Conservation (phyloP, 176 grass and related monocot genomes). For the Ensete ventricosum region DNA sequence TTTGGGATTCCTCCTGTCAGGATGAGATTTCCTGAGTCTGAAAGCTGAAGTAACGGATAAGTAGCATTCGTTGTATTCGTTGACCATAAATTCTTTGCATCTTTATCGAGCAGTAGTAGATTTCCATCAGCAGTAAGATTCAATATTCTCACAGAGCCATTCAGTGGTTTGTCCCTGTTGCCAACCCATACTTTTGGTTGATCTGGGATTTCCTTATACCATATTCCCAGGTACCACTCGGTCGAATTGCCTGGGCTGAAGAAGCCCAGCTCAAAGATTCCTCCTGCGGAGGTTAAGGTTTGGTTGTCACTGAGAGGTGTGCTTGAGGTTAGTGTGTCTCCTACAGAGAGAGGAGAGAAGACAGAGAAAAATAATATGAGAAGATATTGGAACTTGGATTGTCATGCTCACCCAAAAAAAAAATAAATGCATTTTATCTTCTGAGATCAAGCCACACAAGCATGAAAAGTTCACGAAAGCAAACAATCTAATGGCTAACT, state of each 20-base stretch:
- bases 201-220: background rate
- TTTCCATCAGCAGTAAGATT: background rate
- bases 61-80: background rate
- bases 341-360: background rate
- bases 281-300: constrained; percentile 1
- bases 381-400: background rate
- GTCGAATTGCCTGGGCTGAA: background rate
- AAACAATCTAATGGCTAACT: too few relatives aligned
- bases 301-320: background rate
- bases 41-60: background rate
- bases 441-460: too few relatives aligned
- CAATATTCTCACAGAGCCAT: background rate
- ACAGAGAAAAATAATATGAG: background rate
- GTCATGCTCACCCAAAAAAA: background rate
- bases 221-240: background rate
- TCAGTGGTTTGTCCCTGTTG: background rate
- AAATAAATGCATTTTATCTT: too few relatives aligned
- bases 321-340: background rate
- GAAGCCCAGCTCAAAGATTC: constrained; percentile 9
- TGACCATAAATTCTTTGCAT: background rate
- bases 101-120: background rate
- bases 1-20: background rate
- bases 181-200: constrained; percentile 2
- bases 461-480: too few relatives aligned
- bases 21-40: constrained; percentile 10